Evolutionary conservation across 768 basidiomycete species (phyloP).

Genomic region (Strobilomyces echinocephalus): DNA sequence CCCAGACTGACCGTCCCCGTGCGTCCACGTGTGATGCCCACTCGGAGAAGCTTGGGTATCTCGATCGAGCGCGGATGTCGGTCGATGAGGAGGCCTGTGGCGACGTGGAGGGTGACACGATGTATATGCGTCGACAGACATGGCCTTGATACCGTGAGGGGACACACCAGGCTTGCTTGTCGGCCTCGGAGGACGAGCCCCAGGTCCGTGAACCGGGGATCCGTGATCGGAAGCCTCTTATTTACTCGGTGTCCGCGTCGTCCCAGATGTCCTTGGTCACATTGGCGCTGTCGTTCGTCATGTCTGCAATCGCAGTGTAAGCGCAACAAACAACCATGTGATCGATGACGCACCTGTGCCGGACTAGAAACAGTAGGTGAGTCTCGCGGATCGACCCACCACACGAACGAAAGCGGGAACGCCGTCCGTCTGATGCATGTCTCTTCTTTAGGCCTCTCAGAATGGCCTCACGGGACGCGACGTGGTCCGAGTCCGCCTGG

Average conservation of each 20-base stretch:
- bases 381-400: conserved; percentile 31
- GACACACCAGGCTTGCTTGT: too few relatives aligned
- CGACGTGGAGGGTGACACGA: conserved; percentile 50
- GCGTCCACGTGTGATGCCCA: too few relatives aligned
- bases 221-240: conserved; percentile 33
- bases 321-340: not conserved
- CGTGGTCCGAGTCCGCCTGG: conserved; percentile 43
- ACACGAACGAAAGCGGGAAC: conserved; percentile 56
- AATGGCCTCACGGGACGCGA: conserved; percentile 40
- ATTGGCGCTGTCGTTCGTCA: conserved; percentile 40
- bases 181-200: too few relatives aligned
- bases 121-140: conserved; percentile 6
- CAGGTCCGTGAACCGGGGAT: not conserved
- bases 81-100: conserved; percentile 43
- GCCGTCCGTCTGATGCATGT: conserved; percentile 37
- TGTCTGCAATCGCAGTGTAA: conserved; percentile 23
- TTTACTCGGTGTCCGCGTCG: conserved; percentile 35
- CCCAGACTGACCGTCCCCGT: too few relatives aligned
- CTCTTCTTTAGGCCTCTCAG: conserved; percentile 48
- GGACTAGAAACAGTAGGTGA: not conserved
- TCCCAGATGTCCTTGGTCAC: conserved; percentile 28
- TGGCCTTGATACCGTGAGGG: too few relatives aligned
- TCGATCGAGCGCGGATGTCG: conserved; percentile 27
- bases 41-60: conserved; percentile 47
- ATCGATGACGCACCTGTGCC: not conserved